Percentiles rank a stretch among this genome's conserved stretches.
Evolutionary conservation across 1,284 basidiomycete species (phyloP).

Genomic region (Cutaneotrichosporon dermatis): DNA sequence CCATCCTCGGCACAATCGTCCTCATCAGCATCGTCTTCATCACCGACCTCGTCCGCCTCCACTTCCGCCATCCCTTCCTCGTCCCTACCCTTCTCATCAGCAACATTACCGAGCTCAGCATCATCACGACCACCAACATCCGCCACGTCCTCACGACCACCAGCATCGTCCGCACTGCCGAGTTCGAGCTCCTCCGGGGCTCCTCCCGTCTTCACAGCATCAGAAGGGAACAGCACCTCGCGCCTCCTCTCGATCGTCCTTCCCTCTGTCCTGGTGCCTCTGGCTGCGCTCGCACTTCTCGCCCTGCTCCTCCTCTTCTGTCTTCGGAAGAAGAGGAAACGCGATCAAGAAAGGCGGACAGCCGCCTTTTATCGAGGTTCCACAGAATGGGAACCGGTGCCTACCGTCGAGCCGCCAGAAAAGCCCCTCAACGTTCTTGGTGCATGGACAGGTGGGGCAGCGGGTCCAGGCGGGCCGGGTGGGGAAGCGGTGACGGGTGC

Average conservation of each 20-base stretch:
- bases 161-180: not conserved
- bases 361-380: not conserved
- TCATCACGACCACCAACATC: not conserved
- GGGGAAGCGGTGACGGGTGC: not conserved
- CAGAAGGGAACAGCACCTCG: not conserved
- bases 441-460: too few species aligned
- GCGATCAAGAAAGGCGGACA: not conserved
- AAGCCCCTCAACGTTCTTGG: not conserved
- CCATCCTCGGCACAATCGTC: not conserved
- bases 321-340: conserved; percentile 1
- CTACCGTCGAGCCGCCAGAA: conserved; percentile 5
- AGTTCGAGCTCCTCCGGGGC: not conserved
- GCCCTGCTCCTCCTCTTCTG: not conserved
- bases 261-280: conserved; percentile 9
- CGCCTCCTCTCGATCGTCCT: conserved; percentile 5
- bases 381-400: not conserved
- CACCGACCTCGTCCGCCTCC: not conserved
- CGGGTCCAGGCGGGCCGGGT: too few species aligned
- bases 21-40: not conserved
- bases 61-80: not conserved
- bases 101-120: not conserved
- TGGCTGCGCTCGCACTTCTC: not conserved
- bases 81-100: not conserved
- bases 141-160: too few species aligned
- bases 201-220: not conserved